Conservation (phyloP, 2,329 filamentous ascomycete genomes). For the Arthrinium puccinioides region DNA sequence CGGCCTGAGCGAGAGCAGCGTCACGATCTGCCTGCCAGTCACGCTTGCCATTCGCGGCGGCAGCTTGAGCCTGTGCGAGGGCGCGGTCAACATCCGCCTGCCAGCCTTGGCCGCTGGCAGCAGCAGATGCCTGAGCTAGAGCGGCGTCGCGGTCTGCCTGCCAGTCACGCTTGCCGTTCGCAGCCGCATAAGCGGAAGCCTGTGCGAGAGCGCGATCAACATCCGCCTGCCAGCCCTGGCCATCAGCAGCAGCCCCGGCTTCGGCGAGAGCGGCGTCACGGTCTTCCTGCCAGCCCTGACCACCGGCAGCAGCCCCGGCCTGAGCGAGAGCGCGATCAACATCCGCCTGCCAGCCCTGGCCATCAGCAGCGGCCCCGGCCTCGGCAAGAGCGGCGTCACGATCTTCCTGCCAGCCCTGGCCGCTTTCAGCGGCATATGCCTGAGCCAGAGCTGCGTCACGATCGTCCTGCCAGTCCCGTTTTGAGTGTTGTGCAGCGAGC, state of each 20-base stretch:
- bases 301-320: too few relatives aligned
- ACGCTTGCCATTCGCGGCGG: conserved; percentile 6
- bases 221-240: conserved; percentile 1
- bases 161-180: conserved; percentile 9
- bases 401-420: not conserved
- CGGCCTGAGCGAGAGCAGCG: conserved; percentile 5
- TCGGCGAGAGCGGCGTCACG: not conserved
- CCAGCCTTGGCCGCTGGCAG: not conserved
- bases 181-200: conserved; percentile 9
- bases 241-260: too few relatives aligned
- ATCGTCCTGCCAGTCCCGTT: conserved; percentile 8
- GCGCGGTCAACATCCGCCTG: not conserved
- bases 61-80: conserved; percentile 7
- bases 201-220: not conserved
- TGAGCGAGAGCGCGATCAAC: not conserved
- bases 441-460: conserved; percentile 3
- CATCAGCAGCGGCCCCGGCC: not conserved
- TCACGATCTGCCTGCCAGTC: conserved; percentile 6
- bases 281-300: conserved; percentile 1
- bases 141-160: conserved; percentile 1
- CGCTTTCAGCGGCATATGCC: not conserved
- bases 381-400: conserved; percentile 2
- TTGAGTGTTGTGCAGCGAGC: conserved; percentile 6
- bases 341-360: not conserved
- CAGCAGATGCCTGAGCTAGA: conserved; percentile 5